Evolutionary conservation across 2,329 filamentous ascomycete species (phyloP).

Genomic region (Cladophialophora chaetospira): DNA sequence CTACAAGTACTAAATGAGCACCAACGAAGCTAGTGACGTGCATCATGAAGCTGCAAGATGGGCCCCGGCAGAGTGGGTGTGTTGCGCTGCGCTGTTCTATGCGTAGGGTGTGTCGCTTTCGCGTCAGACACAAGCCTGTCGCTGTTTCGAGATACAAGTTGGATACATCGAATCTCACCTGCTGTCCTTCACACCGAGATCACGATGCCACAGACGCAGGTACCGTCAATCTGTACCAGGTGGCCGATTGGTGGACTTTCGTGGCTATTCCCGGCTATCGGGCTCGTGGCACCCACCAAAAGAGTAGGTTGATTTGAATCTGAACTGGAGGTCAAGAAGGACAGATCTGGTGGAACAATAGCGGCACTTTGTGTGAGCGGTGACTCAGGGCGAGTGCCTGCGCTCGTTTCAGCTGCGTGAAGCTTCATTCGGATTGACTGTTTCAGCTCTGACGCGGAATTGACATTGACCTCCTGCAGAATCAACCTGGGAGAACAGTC

Average conservation of each 20-base stretch:
- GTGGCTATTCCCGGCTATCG: neutral
- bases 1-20: no score
- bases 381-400: neutral
- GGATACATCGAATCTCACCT: no score
- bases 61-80: neutral
- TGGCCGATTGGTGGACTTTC: neutral
- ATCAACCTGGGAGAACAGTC: neutral
- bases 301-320: neutral
- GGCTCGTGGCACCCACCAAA: conserved; percentile 1
- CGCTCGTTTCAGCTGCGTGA: conserved; percentile 5
- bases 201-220: no score
- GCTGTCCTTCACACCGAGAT: no score
- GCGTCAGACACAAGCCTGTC: no score
- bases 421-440: neutral
- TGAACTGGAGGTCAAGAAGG: neutral
- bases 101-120: no score
- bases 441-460: conserved; percentile 3
- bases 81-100: neutral
- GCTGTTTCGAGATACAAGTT: no score
- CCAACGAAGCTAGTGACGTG: conserved; percentile 12
- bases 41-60: conserved; percentile 8
- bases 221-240: no score
- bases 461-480: neutral
- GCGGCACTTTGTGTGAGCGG: neutral
- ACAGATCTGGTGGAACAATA: neutral